Percentiles rank a stretch among this genome's conserved stretches.
Conservation (phyloP, 768 basidiomycete genomes). For the Hemileccinum impolitum region DNA sequence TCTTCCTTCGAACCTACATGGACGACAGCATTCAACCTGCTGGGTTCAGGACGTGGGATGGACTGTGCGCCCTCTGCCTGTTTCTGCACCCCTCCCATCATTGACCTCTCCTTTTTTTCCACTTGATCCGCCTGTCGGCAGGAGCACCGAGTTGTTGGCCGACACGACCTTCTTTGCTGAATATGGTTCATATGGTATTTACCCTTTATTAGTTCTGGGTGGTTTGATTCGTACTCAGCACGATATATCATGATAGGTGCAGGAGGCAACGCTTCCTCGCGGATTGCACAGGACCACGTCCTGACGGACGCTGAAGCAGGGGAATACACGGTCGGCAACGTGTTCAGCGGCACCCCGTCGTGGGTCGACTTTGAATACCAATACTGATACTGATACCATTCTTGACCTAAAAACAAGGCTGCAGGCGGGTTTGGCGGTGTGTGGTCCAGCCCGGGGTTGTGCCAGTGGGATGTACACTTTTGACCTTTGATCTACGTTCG, state of each 20-base stretch:
- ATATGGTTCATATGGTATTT: conserved; percentile 47
- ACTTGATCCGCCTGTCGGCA: too few species aligned
- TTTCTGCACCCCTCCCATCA: too few species aligned
- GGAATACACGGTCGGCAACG: conserved; percentile 43
- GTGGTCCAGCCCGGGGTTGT: too few species aligned
- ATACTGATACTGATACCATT: not conserved
- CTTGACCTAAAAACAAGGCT: too few species aligned
- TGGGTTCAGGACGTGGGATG: conserved; percentile 47
- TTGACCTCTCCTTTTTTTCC: too few species aligned
- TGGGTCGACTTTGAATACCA: conserved; percentile 58
- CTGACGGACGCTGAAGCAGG: conserved; percentile 26
- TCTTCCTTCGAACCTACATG: conserved; percentile 56
- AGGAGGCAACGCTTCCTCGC: conserved; percentile 45
- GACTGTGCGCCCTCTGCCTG: conserved; percentile 10
- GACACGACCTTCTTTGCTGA: conserved; percentile 60
- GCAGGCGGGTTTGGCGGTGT: too few species aligned
- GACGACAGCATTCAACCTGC: conserved; percentile 49
- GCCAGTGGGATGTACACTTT: too few species aligned
- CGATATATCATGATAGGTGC: conserved; percentile 37
- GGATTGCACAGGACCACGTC: conserved; percentile 46
- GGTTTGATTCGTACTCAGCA: not conserved
- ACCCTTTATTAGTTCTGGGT: too few species aligned
- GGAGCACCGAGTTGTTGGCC: conserved; percentile 31
- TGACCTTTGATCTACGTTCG: too few species aligned
- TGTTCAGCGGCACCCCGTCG: conserved; percentile 45